Base-by-base conservation (phyloP, 306 rosid species). In the Fragaria vesca region DNA sequence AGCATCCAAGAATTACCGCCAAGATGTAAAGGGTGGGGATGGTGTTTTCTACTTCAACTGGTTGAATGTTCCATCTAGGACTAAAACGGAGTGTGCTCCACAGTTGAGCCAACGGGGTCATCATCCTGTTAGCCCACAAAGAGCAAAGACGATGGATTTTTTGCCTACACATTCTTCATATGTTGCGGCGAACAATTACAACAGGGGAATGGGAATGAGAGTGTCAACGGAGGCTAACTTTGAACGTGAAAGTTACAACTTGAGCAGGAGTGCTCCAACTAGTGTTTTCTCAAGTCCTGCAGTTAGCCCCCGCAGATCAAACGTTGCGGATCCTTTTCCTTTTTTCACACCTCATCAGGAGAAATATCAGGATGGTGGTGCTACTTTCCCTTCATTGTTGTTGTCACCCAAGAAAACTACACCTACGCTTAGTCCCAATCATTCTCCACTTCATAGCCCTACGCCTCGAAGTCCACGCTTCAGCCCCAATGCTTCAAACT, bases 241-340 rank as follows among this genome's bases (percentile, higher is more conserved):
- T 46, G 87, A 83, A 48, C 50, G 40, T 77, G 80, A 47, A 47
- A 57, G 36, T 54, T 43, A 17, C 73, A 79, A 86, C 82, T 79
- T 26, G 40, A 88, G 84, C 67, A 89, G 76, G 91, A 95, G 99
- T 82, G 96, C 97, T 17, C 99, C 97, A 10, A 83, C 90, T 8
- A 94, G 96, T 78, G 86, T 78, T 63, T 79, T 80, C 26, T 84
- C 96, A 4, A 92, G 97, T 75, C 98, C 98, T 58, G 91, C 86
- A 26, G 84, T 79, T 34, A 93, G 98, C 81, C 99, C 98, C 1
- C 91, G 97, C 42, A 81, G 88, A 83, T 81, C 87, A 62, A 79
- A 86, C 77, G 75, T 70, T 21, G 83, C 71, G 47, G 90, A 92
- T 71, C 57, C 60, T 12, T 78, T 78, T 74, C 81, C 82, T 60